Conservation (phyloP, 2,329 filamentous ascomycete species). For the Aphanocladium album region DNA sequence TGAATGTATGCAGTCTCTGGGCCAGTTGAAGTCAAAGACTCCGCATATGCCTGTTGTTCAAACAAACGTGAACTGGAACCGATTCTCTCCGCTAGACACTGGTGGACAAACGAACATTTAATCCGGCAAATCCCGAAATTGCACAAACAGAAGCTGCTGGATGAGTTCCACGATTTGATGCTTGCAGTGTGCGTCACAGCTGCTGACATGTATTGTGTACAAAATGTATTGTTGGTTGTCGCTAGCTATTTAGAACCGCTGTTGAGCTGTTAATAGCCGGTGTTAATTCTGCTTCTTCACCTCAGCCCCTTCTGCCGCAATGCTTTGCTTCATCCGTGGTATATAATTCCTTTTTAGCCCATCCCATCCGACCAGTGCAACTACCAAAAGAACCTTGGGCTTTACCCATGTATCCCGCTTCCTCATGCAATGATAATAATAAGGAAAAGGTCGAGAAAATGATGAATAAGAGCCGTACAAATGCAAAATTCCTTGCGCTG, state of each 20-base stretch:
- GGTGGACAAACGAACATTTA: neutral
- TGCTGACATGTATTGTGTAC: neutral
- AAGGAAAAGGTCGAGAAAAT: neutral
- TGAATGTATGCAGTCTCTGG: slow-evolving; percentile 62
- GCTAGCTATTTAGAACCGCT: neutral
- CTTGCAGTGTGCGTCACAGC: neutral
- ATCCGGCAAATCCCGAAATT: neutral
- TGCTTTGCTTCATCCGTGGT: slow-evolving; percentile 1
- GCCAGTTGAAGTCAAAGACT: slow-evolving; percentile 23
- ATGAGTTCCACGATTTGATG: neutral
- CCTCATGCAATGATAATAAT: slow-evolving; percentile 1
- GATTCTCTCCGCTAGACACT: slow-evolving; percentile 4
- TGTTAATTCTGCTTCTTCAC: neutral
- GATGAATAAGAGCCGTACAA: neutral
- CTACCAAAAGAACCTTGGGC: neutral
- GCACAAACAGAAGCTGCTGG: neutral
- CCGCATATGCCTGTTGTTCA: slow-evolving; percentile 25
- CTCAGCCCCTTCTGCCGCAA: neutral
- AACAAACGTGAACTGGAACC: neutral
- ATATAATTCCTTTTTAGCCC: neutral
- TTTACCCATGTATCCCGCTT: neutral
- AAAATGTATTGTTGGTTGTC: slow-evolving; percentile 1
- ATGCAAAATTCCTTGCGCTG: neutral
- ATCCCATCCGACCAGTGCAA: neutral
- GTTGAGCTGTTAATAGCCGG: neutral